Base-by-base conservation (phyloP, 768 basidiomycete species). In the Suillus subluteus region DNA sequence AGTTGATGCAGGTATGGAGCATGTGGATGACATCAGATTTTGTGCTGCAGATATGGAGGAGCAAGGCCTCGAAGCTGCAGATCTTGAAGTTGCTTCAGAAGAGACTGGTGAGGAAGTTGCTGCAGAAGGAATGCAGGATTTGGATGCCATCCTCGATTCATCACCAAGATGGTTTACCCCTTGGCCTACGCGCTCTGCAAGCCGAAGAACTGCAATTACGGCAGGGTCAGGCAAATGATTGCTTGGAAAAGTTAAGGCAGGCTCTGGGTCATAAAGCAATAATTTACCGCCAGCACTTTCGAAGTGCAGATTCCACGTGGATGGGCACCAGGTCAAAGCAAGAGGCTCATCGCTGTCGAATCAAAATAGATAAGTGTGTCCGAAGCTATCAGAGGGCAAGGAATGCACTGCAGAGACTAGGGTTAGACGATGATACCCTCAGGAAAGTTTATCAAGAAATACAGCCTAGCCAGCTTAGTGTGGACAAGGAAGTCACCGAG, bases 401-500 rank as follows among this genome's bases (percentile, higher is more conserved):
- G 32, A 48, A 35, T 35, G 44, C 48, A 23, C 12, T 66, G 18
- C n/a, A 21, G 16, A 23, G 41, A 15, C 54, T 66, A 38, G 32
- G 32, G 3, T 35, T 12, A 15, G 21, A 18, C 32, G 38, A 23
- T 16, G 9, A 46, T 23, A 59, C 52, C 5, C 16, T 50, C 26
- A 1, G 26, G 26, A 26, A 26, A 1, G 26, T 46, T n/a, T 46
- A 46, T 46, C 44, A 46, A 46, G 44, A 46, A 0, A 46, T 46
- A 9, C 44, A n/a, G 44, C 44, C 2, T 0, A 7, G 4, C 4
- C 44, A 46, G 44, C 44, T 54, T 18, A 54, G 52, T 35, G 63
- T 67, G 12, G 40, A 58, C 37, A 40, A 65, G 58, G 55, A 67
- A 18, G 50, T 67, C 26, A 67, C 44, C 2, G 66, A 67, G 50